phyloP scores from a whole-genome alignment of 2,329 filamentous ascomycete species.

The Phaeosphaeria sp. region DNA sequence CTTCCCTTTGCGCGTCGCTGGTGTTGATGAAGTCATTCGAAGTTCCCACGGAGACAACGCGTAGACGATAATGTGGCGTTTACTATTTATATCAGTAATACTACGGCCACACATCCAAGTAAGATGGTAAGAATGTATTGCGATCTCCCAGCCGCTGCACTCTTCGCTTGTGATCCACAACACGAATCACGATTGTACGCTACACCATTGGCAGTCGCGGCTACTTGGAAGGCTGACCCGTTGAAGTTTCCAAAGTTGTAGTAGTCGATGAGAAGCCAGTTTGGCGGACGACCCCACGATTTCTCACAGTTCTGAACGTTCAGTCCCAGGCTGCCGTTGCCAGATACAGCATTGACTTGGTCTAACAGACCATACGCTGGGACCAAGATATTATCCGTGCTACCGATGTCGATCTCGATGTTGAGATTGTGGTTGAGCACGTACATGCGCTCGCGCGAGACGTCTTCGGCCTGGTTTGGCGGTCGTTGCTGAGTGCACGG shows the following conservation, averaged over 20 bases:
- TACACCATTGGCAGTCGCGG: constrained; percentile 59
- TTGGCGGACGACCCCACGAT: constrained; percentile 43
- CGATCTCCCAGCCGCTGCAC: neutral
- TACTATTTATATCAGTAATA: neutral
- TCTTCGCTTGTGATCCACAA: constrained; percentile 22
- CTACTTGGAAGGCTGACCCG: constrained; percentile 45
- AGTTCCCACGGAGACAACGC: too few relatives aligned
- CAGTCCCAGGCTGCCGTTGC: constrained; percentile 35
- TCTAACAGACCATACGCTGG: constrained; percentile 38
- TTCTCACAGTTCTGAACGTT: constrained; percentile 35
- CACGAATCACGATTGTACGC: constrained; percentile 27
- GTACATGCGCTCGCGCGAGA: constrained; percentile 70
- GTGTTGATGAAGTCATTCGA: too few relatives aligned
- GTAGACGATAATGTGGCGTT: neutral
- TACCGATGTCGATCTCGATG: constrained; percentile 51
- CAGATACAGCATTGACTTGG: constrained; percentile 37
- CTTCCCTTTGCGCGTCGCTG: too few relatives aligned
- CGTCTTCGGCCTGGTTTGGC: constrained; percentile 64
- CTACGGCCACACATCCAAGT: neutral
- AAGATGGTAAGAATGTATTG: neutral
- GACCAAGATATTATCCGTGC: constrained; percentile 52
- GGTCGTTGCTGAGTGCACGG: constrained; percentile 82
- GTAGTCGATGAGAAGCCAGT: constrained; percentile 47
- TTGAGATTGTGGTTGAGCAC: constrained; percentile 94
- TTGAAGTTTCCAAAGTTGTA: constrained; percentile 45